phyloP scores from a whole-genome alignment of 179 eudicot species.

The Silene vulgaris region DNA sequence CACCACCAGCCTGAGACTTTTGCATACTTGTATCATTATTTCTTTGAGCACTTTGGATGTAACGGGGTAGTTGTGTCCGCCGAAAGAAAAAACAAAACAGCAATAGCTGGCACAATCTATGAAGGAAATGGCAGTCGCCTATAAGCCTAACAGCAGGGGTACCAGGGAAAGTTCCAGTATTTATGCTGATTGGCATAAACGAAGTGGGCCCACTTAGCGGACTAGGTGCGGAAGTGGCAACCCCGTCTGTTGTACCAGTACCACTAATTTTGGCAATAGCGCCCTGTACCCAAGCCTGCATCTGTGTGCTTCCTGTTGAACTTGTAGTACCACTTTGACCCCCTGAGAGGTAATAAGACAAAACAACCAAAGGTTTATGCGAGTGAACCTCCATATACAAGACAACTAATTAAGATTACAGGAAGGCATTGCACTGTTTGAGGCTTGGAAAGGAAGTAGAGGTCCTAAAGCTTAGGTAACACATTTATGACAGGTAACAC shows the following conservation, averaged over 20 bases:
- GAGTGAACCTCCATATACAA: background rate
- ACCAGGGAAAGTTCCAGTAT: constrained; percentile 96
- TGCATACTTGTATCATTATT: constrained; percentile 53
- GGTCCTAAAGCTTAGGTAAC: background rate
- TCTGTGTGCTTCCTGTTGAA: constrained; percentile 85
- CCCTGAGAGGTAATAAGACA: constrained; percentile 34
- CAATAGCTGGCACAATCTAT: constrained; percentile 87
- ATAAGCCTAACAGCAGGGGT: constrained; percentile 98
- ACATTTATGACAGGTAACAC: background rate
- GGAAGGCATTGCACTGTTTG: background rate
- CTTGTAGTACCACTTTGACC: constrained; percentile 74
- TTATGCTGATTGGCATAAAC: constrained; percentile 93
- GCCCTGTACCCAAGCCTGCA: constrained; percentile 99
- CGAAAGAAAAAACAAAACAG: constrained; percentile 90
- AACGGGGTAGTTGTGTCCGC: constrained; percentile 65
- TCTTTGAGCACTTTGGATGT: constrained; percentile 54
- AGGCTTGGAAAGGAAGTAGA: background rate
- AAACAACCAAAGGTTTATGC: background rate
- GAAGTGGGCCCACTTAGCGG: constrained; percentile 68
- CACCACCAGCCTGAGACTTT: constrained; percentile 59
- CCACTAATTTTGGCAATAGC: constrained; percentile 97
- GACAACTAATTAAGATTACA: background rate
- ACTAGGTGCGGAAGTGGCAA: constrained; percentile 57
- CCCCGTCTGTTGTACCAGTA: constrained; percentile 76
- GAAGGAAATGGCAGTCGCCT: constrained; percentile 94